phyloP scores from a whole-genome alignment of 208 protist species.

The Paratrypanosoma confusum region DNA sequence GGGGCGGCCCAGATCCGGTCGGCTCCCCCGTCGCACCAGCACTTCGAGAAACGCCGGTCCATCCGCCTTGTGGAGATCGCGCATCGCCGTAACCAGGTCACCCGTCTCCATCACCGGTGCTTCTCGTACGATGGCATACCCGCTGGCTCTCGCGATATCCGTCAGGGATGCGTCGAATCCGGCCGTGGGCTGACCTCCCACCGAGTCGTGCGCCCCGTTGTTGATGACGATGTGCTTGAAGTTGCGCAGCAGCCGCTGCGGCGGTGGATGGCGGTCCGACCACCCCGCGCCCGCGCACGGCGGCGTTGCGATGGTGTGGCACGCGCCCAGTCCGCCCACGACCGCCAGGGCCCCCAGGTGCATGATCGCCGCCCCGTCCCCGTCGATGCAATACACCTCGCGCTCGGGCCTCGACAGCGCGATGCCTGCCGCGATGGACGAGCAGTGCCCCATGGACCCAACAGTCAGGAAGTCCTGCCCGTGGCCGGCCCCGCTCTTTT shows the following conservation, averaged over 20 bases:
- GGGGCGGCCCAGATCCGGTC: slow-evolving; percentile 34
- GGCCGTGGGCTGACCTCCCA: slow-evolving; percentile 57
- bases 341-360: slow-evolving; percentile 63
- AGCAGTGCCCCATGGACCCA: slow-evolving; percentile 58
- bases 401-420: slow-evolving; percentile 42
- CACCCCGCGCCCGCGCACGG: too few relatives aligned
- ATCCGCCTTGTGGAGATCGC: slow-evolving; percentile 30
- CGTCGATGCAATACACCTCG: slow-evolving; percentile 70
- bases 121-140: slow-evolving; percentile 43
- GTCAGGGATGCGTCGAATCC: slow-evolving; percentile 59
- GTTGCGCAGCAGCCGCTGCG: slow-evolving; percentile 36
- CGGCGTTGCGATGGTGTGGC: slow-evolving; percentile 7
- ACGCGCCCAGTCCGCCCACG: slow-evolving; percentile 22
- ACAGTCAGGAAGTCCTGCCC: slow-evolving; percentile 62
- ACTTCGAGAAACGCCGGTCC: slow-evolving; percentile 81
- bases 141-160: slow-evolving; percentile 65
- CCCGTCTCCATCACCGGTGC: slow-evolving; percentile 51
- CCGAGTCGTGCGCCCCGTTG: slow-evolving; percentile 73
- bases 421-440: slow-evolving; percentile 52
- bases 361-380: slow-evolving; percentile 71
- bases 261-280: neutral
- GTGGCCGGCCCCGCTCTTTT: slow-evolving; percentile 18
- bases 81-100: slow-evolving; percentile 42
- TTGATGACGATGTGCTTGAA: slow-evolving; percentile 81
- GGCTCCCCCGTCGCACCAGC: slow-evolving; percentile 28